Base-by-base conservation (phyloP, 2,329 filamentous ascomycete species). In the Annulohypoxylon truncatum region DNA sequence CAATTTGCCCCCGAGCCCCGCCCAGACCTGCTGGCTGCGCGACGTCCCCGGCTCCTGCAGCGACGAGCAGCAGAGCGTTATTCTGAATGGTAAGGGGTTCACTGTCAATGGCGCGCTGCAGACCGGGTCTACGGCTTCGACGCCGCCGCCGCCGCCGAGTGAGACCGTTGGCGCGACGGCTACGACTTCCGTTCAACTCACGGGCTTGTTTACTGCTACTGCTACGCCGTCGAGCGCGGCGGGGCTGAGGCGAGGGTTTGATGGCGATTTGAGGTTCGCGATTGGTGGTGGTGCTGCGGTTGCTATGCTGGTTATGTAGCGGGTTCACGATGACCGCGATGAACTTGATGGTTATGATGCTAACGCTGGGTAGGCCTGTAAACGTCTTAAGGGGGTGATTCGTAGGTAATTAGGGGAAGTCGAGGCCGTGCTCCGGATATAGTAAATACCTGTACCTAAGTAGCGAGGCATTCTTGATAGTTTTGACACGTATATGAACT, bases 21-120 rank as follows among this genome's bases (percentile, higher is more conserved):
- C 76, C 8, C 77, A 82, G 1, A 85, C 82, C 3, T 90, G 88
- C 76, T 89, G 83, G 80, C 71, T 89, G 4, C 80, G 87, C n/a
- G 79, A 79, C 38, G 78, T 84, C 42, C 76, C 77, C 12, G 75
- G 76, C 7, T 85, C 84, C 2, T 90, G 87, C 72, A 82, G 79
- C 2, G 70, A 79, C 2, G 81, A 84, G 7, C 81, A 89, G 69
- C 81, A 61, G 42, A 65, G 58, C 29, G 29, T 50, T 2, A 61
- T 73, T 2, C 29, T 61, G 1, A 46, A 65, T 5, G 64, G 54
- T 12, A 58, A 66, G 31, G 71, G 59, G 2, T 59, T 58, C 15
- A 61, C 70, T 2, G 50, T 69, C 4, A 69, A 72, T n/a, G 71
- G 71, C 4, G 66, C 63, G 5, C 33, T 72, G 28, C 66, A 67